Evolutionary conservation across 768 basidiomycete species (phyloP), one percentile per base, ranked within the genome.

Genomic region (Gyrodon lividus): DNA sequence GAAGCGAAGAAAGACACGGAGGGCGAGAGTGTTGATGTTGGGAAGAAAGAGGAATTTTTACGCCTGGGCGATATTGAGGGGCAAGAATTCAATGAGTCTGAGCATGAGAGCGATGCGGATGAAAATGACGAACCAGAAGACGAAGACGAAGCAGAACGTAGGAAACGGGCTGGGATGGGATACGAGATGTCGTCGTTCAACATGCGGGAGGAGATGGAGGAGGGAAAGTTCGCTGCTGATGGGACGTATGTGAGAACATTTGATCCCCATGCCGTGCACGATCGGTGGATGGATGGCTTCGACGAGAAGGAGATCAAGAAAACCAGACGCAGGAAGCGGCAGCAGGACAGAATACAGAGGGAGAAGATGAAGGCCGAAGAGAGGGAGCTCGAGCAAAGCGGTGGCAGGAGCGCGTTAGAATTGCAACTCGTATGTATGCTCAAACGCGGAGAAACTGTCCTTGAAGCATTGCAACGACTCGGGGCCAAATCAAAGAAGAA

Each of bases 131-230:
- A 72, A 48, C 75, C 73, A 6, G 74, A 73, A 55, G 81, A 93
- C 63, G 88, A 94, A 62, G 88, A 93, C 65, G 88, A 89, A 46
- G 83, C 78, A n/a, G 79, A 80, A 61, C 80, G 85, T 59, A 72
- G 78, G 64, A 84, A 80, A 73, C 92, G 90, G 68, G 83, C 77
- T 34, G 88, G 87, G 12, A 98, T 99, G 96, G 97, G 96, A 2
- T 96, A 74, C 70, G 89, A 95, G 64, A 59, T 99, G 9, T 94
- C 90, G 4, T 89, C 92, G 23, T 99, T 99, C 83, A 96, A 99
- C 69, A 98, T 99, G 96, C 87, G 94, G 57, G 88, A 92, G 61
- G 97, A 99, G 77, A 95, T 98, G 88, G 87, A 92, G 64, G 96
- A 98, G 71, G 97, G 97, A 34, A 92, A 93, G 65, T 98, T 99